Percentiles rank a stretch among this genome's conserved stretches.
phyloP scores from a whole-genome alignment of 1,139 yeast species.

The Yamadazyma aaseri region DNA sequence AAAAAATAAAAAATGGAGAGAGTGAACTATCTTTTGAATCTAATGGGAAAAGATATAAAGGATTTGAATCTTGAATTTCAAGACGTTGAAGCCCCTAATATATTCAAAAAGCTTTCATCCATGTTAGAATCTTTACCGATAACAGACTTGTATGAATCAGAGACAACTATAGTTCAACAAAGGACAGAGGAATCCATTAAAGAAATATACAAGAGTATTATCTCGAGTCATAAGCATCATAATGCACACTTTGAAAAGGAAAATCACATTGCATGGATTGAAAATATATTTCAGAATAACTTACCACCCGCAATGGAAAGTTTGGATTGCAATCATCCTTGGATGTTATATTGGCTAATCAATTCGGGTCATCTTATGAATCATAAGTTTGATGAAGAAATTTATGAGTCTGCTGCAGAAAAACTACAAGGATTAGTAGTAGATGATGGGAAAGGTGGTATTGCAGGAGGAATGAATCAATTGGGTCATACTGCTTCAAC shows the following conservation, averaged over 20 bases:
- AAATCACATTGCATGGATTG: slow-evolving; percentile 19
- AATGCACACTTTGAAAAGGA: slow-evolving; percentile 16
- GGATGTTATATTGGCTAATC: slow-evolving; percentile 85
- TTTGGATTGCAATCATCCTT: slow-evolving; percentile 85
- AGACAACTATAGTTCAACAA: slow-evolving; percentile 40
- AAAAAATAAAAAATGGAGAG: slow-evolving; percentile 11
- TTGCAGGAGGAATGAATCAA: slow-evolving; percentile 84
- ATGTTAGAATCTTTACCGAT: slow-evolving; percentile 18
- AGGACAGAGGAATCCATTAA: slow-evolving; percentile 38
- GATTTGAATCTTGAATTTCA: slow-evolving; percentile 12
- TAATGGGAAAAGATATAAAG: slow-evolving; percentile 16
- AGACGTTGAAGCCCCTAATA: slow-evolving; percentile 16
- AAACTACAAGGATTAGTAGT: slow-evolving; percentile 26
- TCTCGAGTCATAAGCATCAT: slow-evolving; percentile 12
- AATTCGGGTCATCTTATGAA: slow-evolving; percentile 40
- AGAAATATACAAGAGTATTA: slow-evolving; percentile 23
- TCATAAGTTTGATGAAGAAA: slow-evolving; percentile 10
- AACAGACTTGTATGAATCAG: slow-evolving; percentile 22
- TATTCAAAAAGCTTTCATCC: slow-evolving; percentile 10
- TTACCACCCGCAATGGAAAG: slow-evolving; percentile 50
- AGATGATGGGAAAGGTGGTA: slow-evolving; percentile 57
- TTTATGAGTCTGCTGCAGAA: slow-evolving; percentile 12
- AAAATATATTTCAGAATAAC: slow-evolving; percentile 13
- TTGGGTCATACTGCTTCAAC: slow-evolving; percentile 82
- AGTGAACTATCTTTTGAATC: slow-evolving; percentile 17